phyloP scores from a whole-genome alignment of 345 rosid genomes.

The Nephelium lappaceum region DNA sequence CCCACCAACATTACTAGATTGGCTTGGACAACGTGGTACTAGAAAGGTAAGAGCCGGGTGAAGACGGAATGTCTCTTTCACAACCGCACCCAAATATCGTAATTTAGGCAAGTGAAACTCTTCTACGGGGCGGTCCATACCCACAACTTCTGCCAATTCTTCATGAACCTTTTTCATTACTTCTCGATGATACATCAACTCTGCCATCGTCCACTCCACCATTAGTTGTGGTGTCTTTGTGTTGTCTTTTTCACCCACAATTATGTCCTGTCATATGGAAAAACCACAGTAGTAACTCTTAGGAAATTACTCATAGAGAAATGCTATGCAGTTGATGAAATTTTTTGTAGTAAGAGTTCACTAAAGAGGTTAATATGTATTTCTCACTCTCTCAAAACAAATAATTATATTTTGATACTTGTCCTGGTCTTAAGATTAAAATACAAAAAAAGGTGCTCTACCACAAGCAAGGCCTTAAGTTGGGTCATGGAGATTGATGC shows the following conservation, averaged over 20 bases:
- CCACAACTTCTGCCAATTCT: conserved; percentile 31
- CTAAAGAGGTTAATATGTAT: no score
- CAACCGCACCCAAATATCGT: conserved; percentile 23
- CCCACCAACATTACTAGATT: conserved; percentile 21
- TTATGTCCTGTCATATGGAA: conserved; percentile 9
- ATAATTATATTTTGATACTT: not conserved
- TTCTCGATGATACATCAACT: conserved; percentile 16
- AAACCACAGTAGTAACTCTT: no score
- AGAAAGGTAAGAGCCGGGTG: conserved; percentile 36
- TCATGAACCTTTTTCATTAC: conserved; percentile 18
- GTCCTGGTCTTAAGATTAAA: not conserved
- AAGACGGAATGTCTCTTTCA: conserved; percentile 38
- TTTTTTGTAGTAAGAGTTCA: no score
- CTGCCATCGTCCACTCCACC: conserved; percentile 32
- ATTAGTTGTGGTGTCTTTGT: conserved; percentile 26
- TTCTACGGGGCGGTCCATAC: conserved; percentile 20
- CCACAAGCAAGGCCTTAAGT: conserved; percentile 42
- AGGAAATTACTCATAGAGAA: no score
- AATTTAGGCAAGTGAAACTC: conserved; percentile 33
- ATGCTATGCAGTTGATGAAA: no score
- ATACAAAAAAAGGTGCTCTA: not conserved
- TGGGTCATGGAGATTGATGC: conserved; percentile 21
- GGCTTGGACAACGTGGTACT: conserved; percentile 25
- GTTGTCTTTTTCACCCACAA: conserved; percentile 25
- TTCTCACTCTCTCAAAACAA: no score